A percentile compares a stretch with the other conserved stretches of the same genome.
Conservation (phyloP, 805 yeast genomes). For the Kuraishia borneana region DNA sequence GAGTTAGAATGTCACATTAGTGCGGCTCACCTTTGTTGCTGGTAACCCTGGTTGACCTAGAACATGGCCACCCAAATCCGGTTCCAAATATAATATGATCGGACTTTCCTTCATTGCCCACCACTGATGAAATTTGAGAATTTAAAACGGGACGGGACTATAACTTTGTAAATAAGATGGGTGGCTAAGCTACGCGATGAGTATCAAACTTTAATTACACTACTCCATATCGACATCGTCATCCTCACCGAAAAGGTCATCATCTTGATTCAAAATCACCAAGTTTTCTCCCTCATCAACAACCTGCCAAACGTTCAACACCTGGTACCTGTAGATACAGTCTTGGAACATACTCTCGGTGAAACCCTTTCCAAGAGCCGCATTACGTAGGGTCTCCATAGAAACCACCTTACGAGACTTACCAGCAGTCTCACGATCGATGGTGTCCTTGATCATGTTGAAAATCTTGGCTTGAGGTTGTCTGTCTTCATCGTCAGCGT, state of each 20-base stretch:
- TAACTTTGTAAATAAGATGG: too few species aligned
- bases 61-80: background rate
- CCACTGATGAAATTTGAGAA: too few species aligned
- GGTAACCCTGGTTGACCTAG: background rate
- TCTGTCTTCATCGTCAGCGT: slow-evolving; percentile 44
- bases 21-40: background rate
- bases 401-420: slow-evolving; percentile 23
- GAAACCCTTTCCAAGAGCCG: slow-evolving; percentile 71
- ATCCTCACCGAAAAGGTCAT: background rate
- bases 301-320: slow-evolving; percentile 65
- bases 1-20: background rate
- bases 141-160: too few species aligned
- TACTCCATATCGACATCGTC: slow-evolving; percentile 1
- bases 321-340: slow-evolving; percentile 66
- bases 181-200: too few species aligned
- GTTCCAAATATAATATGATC: background rate
- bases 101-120: background rate
- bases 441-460: slow-evolving; percentile 47
- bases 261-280: slow-evolving; percentile 25
- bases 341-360: slow-evolving; percentile 68
- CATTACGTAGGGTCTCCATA: slow-evolving; percentile 42
- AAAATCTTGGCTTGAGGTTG: slow-evolving; percentile 60
- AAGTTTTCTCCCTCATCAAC: slow-evolving; percentile 60
- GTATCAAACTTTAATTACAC: too few species aligned
- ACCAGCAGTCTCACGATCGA: slow-evolving; percentile 13